Conservation (phyloP, 78 protist species). For the Cavenderia fasciculata region DNA sequence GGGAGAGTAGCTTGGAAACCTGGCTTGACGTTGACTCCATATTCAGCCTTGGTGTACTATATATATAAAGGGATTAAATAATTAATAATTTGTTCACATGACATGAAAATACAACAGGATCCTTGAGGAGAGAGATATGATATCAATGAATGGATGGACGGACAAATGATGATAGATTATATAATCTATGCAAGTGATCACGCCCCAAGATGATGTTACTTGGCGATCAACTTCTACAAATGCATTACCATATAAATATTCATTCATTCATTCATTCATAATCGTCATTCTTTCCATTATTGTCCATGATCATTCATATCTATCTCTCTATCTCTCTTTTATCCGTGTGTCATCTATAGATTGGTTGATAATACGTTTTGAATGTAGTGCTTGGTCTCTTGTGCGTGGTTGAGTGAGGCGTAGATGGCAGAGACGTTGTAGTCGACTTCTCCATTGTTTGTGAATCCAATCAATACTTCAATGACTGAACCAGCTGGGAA, state of each 20-base stretch:
- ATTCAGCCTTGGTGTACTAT: slow-evolving; percentile 69
- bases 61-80: not conserved
- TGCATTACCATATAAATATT: too few species aligned
- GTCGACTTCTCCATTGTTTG: slow-evolving; percentile 37
- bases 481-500: slow-evolving; percentile 72
- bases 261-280: too few species aligned
- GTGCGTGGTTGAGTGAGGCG: slow-evolving; percentile 73
- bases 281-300: too few species aligned
- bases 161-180: not conserved
- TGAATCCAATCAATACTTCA: slow-evolving; percentile 71
- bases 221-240: too few species aligned
- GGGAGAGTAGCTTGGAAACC: slow-evolving; percentile 67
- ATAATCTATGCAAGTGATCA: not conserved
- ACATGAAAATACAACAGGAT: too few species aligned
- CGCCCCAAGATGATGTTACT: too few species aligned
- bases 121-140: not conserved
- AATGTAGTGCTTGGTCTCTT: slow-evolving; percentile 38
- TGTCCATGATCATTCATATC: too few species aligned
- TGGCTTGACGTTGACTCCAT: slow-evolving; percentile 43
- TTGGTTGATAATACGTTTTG: slow-evolving; percentile 36
- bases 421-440: slow-evolving; percentile 34
- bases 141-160: not conserved
- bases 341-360: too few species aligned
- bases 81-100: too few species aligned
- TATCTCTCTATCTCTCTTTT: too few species aligned